Evolutionary conservation across 2,329 filamentous ascomycete genomes (phyloP).

Genomic region (Sporothrix mexicana): DNA sequence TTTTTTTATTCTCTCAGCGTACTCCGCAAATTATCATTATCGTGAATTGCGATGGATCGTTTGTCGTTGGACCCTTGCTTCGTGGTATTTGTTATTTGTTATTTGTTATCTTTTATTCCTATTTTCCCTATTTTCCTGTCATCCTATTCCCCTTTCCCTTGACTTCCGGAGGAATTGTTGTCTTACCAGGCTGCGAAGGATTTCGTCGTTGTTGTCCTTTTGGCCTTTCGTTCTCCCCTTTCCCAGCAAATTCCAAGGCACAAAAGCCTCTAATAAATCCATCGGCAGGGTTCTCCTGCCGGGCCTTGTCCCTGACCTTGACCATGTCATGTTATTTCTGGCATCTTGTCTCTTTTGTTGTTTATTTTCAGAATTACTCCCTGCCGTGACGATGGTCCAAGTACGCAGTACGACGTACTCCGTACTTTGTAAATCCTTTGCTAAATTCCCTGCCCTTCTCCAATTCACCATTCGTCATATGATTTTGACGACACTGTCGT

Average conservation of each 20-base stretch:
- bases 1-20: not conserved
- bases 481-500: not conserved
- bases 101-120: not conserved
- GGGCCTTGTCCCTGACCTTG: no score
- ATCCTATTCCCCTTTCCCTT: not conserved
- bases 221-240: constrained; percentile 17
- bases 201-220: not conserved
- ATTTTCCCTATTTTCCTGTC: not conserved
- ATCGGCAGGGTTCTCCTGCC: not conserved
- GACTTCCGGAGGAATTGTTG: constrained; percentile 19
- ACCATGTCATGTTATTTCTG: no score
- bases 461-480: not conserved
- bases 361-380: no score
- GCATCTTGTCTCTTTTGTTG: no score
- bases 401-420: no score
- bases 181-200: constrained; percentile 12
- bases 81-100: not conserved
- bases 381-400: no score
- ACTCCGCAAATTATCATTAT: no score
- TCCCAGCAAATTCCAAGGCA: not conserved
- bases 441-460: not conserved
- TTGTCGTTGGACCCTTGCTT: constrained; percentile 10
- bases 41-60: not conserved
- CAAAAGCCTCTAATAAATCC: not conserved
- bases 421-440: not conserved